Evolutionary conservation across 305 asterid species (phyloP), one percentile per base, ranked within the genome.

Genomic region (Fraxinus velutina): DNA sequence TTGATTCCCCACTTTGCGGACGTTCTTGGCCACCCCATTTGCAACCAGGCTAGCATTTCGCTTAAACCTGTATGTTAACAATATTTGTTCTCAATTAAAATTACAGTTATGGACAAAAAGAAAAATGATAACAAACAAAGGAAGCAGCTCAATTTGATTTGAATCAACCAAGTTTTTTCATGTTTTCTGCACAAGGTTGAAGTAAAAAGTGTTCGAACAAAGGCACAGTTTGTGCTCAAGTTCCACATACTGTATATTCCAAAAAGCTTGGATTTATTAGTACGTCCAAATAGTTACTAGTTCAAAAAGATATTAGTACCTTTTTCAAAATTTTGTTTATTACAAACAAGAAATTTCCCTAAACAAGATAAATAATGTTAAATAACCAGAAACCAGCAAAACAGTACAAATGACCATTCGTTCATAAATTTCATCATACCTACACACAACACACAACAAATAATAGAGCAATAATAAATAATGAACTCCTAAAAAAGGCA

Each of bases 41-140:
- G 97, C 99, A 6, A 95, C 98, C 86, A 95, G 84, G 86, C 83
- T 88, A 13, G 99, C 98, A 57, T 92, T 95, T 84, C 98, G 89
- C 52, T 86, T 52, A 68, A 95, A 93, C 90, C 99, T 95, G 91
- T 81, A 78, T 66, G 73, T 30, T 6, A 30, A 78, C 27, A 83
- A 27, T 37, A 71, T 52, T 62, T 22, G 33, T 62, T 64, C 72
- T 2, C 50, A 22, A 64, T 9, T 19, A 24, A 64, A 64, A 9
- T 57, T 7, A 57, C 30, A 19, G 10, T 57, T 57, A 2, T 2
- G 8, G 70, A 19, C 21, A 57, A 7, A 1, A 6, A 57, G 3
- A 17, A 57, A 57, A 1, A 57, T 8, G 72, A 64, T 9, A 21
- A 8, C 62, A 50, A 22, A 64, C 32, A 64, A 64, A 1, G 6